Evolutionary conservation across 2,329 filamentous ascomycete species (phyloP).

Genomic region (Neonectria punicea): DNA sequence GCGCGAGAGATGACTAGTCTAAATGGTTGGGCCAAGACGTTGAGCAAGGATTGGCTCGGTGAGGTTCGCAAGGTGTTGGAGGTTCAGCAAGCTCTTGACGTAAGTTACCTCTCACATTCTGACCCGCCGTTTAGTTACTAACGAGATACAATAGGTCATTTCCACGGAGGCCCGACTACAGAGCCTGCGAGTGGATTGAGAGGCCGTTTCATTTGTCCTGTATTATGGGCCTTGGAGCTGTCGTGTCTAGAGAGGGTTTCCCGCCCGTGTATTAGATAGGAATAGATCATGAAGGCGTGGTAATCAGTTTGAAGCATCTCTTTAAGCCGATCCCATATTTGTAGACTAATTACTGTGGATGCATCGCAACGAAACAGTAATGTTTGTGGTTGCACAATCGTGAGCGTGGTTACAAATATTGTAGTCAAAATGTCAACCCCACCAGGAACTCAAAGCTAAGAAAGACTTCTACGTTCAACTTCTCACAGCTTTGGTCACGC

Average conservation of each 20-base stretch:
- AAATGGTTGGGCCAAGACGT: constrained; percentile 92
- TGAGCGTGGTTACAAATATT: background rate
- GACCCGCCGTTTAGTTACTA: constrained; percentile 23
- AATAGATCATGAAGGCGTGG: constrained; percentile 47
- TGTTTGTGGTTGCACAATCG: background rate
- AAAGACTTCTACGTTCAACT: background rate
- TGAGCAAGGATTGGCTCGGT: constrained; percentile 92
- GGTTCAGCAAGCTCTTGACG: constrained; percentile 95
- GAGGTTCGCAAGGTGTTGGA: constrained; percentile 94
- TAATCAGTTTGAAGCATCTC: constrained; percentile 27
- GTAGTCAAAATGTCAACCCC: background rate
- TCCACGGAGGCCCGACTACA: constrained; percentile 89
- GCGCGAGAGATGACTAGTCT: constrained; percentile 95
- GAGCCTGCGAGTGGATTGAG: constrained; percentile 83
- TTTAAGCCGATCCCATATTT: constrained; percentile 2
- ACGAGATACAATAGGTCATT: constrained; percentile 71
- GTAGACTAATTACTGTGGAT: background rate
- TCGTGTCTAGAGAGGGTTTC: constrained; percentile 42
- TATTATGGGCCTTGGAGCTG: constrained; percentile 47
- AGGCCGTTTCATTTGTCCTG: constrained; percentile 48
- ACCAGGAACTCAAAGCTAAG: background rate
- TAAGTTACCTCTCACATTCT: constrained; percentile 60
- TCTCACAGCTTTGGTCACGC: background rate
- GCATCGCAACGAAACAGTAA: background rate
- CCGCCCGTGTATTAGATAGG: constrained; percentile 51